A percentile compares a stretch with the other conserved stretches of the same genome.
Conservation (phyloP, 1,284 basidiomycete species). For the Ceratobasidium sp. region DNA sequence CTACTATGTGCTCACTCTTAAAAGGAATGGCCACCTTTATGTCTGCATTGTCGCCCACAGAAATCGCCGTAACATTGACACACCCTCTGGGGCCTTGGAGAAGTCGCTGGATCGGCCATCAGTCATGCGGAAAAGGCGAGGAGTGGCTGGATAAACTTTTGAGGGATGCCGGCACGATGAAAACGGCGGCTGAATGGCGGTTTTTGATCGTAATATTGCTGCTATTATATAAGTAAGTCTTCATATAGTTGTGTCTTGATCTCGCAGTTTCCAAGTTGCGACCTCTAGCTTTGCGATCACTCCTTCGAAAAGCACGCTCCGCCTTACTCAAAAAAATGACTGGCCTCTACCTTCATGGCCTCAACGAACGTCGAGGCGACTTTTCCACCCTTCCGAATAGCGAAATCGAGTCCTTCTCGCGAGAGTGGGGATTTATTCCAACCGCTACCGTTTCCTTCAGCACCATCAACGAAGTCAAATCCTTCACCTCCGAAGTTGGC, state of each 20-base stretch:
- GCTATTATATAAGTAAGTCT: conserved; percentile 86
- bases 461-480: conserved; percentile 76
- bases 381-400: conserved; percentile 82
- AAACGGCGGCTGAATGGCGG: conserved; percentile 77
- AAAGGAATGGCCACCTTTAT: conserved; percentile 99
- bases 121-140: conserved; percentile 86
- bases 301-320: conserved; percentile 98
- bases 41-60: conserved; percentile 80
- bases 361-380: conserved; percentile 79
- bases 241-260: not conserved
- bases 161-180: conserved; percentile 69
- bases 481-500: conserved; percentile 78
- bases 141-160: conserved; percentile 87
- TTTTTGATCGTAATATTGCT: conserved; percentile 91
- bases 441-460: conserved; percentile 75
- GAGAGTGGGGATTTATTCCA: conserved; percentile 91
- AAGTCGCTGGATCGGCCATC: conserved; percentile 57
- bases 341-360: conserved; percentile 91
- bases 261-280: not conserved
- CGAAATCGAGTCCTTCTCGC: conserved; percentile 83
- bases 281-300: conserved; percentile 90
- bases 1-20: conserved; percentile 91
- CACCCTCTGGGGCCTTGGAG: conserved; percentile 77
- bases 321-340: conserved; percentile 82
- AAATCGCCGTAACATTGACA: conserved; percentile 92